A percentile compares a stretch with the other conserved stretches of the same genome.
Evolutionary conservation across 768 basidiomycete genomes (phyloP).

Genomic region (Termitomyces sp.): DNA sequence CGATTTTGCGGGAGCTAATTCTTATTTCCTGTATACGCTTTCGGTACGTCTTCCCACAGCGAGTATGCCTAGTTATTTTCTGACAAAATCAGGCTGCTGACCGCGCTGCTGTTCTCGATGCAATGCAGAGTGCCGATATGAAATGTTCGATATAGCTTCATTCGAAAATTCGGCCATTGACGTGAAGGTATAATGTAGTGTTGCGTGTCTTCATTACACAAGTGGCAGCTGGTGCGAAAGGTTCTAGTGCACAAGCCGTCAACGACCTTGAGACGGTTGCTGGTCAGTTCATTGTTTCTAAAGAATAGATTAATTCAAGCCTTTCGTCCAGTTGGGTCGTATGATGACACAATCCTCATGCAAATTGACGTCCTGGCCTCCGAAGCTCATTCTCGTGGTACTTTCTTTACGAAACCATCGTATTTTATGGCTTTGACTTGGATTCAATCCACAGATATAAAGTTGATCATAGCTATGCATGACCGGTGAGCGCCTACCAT

Average conservation of each 20-base stretch:
- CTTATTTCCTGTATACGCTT: conserved; percentile 19
- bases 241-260: conserved; percentile 16
- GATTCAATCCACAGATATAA: conserved; percentile 14
- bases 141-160: conserved; percentile 1
- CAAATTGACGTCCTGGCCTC: conserved; percentile 18
- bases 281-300: conserved; percentile 3
- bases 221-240: conserved; percentile 17
- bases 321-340: conserved; percentile 14
- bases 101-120: conserved; percentile 8
- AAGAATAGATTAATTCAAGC: background rate
- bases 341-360: conserved; percentile 19
- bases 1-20: conserved; percentile 22
- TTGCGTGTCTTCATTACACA: conserved; percentile 19
- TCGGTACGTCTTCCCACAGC: conserved; percentile 7
- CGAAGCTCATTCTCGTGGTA: conserved; percentile 19
- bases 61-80: background rate
- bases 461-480: conserved; percentile 22
- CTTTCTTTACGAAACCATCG: background rate
- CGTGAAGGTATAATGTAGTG: conserved; percentile 5
- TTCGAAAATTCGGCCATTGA: background rate
- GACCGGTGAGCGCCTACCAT: conserved; percentile 9
- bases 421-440: background rate
- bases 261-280: conserved; percentile 19
- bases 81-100: background rate
- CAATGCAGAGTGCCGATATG: conserved; percentile 11